phyloP scores from a whole-genome alignment of 306 rosid genomes.

The Comarum palustre region DNA sequence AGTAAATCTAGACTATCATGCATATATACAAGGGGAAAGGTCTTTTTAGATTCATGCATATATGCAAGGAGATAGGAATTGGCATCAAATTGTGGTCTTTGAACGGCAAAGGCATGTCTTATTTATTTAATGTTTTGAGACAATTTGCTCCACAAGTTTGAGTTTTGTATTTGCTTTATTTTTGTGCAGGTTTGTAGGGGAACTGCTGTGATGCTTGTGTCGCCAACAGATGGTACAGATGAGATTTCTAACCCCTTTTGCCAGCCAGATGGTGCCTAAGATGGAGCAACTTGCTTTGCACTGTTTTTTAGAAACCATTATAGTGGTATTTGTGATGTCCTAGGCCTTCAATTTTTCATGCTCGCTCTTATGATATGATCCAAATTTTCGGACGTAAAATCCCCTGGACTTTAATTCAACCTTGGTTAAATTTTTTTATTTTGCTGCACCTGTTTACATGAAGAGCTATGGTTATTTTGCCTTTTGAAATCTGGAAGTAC shows the following conservation, averaged over 20 bases:
- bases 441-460: too few relatives aligned
- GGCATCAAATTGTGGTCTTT: neutral
- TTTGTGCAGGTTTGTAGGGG: slow-evolving; percentile 87
- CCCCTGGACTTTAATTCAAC: neutral
- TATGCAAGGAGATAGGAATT: neutral
- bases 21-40: too few relatives aligned
- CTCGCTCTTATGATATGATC: neutral
- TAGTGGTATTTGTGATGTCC: neutral
- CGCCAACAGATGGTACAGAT: slow-evolving; percentile 96
- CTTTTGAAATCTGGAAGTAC: too few relatives aligned
- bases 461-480: neutral
- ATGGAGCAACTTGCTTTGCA: neutral
- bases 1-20: too few relatives aligned
- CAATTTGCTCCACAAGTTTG: neutral
- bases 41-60: too few relatives aligned
- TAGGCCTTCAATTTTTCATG: neutral
- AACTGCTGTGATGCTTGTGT: slow-evolving; percentile 98
- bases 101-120: neutral
- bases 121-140: neutral
- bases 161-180: neutral
- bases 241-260: slow-evolving; percentile 94
- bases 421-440: neutral
- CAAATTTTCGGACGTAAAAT: neutral
- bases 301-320: neutral
- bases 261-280: slow-evolving; percentile 80